These are phyloP conservation scores for Aspergillus caelatus DNA, from an alignment of 2,329 filamentous ascomycete genomes.

Conservation along the genomic window DNA sequence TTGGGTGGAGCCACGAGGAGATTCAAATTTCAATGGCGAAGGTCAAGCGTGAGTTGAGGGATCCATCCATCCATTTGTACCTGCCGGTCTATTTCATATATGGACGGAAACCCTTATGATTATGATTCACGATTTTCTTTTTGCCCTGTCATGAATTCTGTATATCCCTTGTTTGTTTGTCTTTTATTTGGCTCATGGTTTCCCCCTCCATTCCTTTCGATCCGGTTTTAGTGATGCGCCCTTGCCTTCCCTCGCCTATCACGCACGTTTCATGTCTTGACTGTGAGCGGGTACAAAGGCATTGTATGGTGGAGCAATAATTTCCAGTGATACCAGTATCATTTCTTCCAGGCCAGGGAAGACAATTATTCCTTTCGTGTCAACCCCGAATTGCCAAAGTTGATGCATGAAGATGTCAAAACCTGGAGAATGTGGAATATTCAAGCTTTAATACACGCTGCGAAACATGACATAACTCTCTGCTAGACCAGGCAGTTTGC, in stretches of 20 bases:
- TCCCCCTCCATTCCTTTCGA: background rate
- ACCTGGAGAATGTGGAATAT: too few relatives aligned
- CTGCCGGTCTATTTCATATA: slow-evolving; percentile 1
- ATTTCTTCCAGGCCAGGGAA: background rate
- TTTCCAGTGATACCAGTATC: background rate
- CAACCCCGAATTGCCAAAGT: too few relatives aligned
- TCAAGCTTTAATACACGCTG: background rate
- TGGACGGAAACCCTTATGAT: background rate
- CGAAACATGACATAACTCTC: background rate
- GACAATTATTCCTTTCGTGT: background rate
- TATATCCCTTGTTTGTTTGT: background rate
- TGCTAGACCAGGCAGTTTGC: background rate
- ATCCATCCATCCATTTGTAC: background rate
- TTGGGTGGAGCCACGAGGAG: background rate
- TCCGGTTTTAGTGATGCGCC: background rate
- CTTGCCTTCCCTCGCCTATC: background rate
- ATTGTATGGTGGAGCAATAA: background rate
- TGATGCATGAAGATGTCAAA: too few relatives aligned
- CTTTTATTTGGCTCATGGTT: background rate
- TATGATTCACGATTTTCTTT: background rate
- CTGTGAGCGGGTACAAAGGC: background rate
- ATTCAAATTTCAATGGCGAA: background rate
- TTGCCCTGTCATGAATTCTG: background rate
- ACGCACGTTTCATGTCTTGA: background rate
- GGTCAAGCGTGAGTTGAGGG: slow-evolving; percentile 1